Base-by-base conservation (phyloP, 257 asterid species). In the Gynochthodes officinalis region DNA sequence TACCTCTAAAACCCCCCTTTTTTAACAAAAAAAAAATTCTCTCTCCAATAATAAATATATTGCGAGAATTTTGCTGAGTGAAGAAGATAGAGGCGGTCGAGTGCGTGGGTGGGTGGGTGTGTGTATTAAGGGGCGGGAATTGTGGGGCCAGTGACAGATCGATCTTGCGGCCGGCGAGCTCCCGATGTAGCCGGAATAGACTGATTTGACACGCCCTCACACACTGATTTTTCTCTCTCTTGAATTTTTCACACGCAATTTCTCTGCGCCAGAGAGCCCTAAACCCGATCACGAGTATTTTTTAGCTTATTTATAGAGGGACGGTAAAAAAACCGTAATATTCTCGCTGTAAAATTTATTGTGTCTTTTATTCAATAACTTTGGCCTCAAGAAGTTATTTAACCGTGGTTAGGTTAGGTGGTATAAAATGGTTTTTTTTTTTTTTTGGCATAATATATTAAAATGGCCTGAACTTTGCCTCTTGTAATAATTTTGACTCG, bases 161-260 rank as follows among this genome's bases (percentile, higher is more conserved):
- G 89, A 86, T 72, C 87, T 72, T 68, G 64, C 75, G 54, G 82
- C 87, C 97, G 89, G 87, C 85, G 89, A 85, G 11, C 58, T 87
- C 86, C 80, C 80, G 88, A 83, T 80, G 65, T 80, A 77, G 90
- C 91, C 90, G 96, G 88, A 85, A 83, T 72, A 69, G 73, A 70
- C 77, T 73, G 72, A 70, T 70, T 64, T 76, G 73, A 52, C 72
- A 50, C 73, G 60, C 80, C 19, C 66, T 10, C 71, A 70, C 49
- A 50, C 69, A 63, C 28, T 68, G 32, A 32, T 50, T 14, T 63
- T 18, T 42, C 66, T 66, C 73, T 54, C 67, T 73, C 57, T 43
- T 40, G 0, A 74, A 13, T 4, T 2, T 25, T 25, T 57, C 59
- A 28, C 33, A 65, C 39, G 23, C 58, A 53, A 71, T 58, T n/a